A percentile compares a stretch with the other conserved stretches of the same genome.
phyloP scores from a whole-genome alignment of 257 asterid genomes.

The Nicotiana tabacum region DNA sequence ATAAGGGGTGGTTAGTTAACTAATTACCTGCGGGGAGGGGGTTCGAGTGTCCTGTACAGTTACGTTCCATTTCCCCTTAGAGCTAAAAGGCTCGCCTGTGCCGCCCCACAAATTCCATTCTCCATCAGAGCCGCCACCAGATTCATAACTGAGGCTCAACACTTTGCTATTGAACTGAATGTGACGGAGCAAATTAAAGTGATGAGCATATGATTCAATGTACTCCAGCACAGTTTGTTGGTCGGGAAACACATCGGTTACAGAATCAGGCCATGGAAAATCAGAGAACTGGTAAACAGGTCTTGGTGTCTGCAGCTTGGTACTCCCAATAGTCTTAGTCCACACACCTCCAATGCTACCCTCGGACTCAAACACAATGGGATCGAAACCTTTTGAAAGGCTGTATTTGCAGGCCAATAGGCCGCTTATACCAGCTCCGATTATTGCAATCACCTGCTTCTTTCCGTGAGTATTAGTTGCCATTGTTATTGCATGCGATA shows the following conservation, averaged over 20 bases:
- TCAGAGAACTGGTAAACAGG: constrained; percentile 42
- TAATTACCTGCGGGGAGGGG: constrained; percentile 15
- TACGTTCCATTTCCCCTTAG: constrained; percentile 33
- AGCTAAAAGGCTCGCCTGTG: constrained; percentile 23
- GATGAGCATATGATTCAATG: constrained; percentile 36
- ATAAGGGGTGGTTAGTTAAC: no score
- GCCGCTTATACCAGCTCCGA: constrained; percentile 61
- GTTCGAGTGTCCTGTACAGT: constrained; percentile 20
- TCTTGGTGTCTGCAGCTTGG: constrained; percentile 11
- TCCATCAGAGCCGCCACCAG: constrained; percentile 17
- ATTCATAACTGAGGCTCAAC: constrained; percentile 23
- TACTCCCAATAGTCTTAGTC: constrained; percentile 5
- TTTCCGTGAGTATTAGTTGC: neutral
- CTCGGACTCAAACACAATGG: constrained; percentile 40
- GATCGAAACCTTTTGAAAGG: constrained; percentile 38
- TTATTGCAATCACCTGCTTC: constrained; percentile 27
- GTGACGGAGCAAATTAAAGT: constrained; percentile 27
- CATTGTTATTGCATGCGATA: neutral
- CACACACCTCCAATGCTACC: constrained; percentile 37
- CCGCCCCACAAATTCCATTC: constrained; percentile 33
- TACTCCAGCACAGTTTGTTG: constrained; percentile 24
- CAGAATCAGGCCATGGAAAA: constrained; percentile 50
- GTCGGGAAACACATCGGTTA: constrained; percentile 26
- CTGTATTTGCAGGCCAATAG: constrained; percentile 49
- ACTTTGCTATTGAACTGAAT: constrained; percentile 37